Percentiles rank a stretch among this genome's conserved stretches.
phyloP scores from a whole-genome alignment of 495 filamentous ascomycete genomes.

The Friedmanniomyces simplex region DNA sequence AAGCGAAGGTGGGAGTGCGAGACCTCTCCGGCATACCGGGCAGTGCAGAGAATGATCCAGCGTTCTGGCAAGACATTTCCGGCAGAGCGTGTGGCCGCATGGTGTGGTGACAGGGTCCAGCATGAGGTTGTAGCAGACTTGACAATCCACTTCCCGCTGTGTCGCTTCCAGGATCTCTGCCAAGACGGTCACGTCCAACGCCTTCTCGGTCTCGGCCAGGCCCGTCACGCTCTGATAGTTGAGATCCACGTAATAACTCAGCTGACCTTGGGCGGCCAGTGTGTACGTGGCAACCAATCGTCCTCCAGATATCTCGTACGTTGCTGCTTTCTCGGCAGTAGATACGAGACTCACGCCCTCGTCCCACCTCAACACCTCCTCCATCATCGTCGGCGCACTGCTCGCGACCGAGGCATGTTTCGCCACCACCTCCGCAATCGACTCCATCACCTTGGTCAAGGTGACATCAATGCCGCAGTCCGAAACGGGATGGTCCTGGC shows the following conservation, averaged over 20 bases:
- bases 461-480: slow-evolving; percentile 73
- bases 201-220: slow-evolving; percentile 30
- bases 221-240: slow-evolving; percentile 37
- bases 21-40: slow-evolving; percentile 60
- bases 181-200: slow-evolving; percentile 43
- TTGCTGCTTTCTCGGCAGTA: slow-evolving; percentile 2
- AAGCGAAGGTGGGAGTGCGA: slow-evolving; percentile 51
- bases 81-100: slow-evolving; percentile 86
- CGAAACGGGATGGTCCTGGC: slow-evolving; percentile 57
- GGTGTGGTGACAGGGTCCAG: slow-evolving; percentile 70
- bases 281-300: slow-evolving; percentile 50
- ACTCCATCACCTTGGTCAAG: slow-evolving; percentile 51
- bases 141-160: slow-evolving; percentile 68
- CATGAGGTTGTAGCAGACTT: slow-evolving; percentile 73
- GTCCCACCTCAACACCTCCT: slow-evolving; percentile 36
- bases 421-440: slow-evolving; percentile 41
- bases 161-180: slow-evolving; percentile 48
- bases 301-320: slow-evolving; percentile 39
- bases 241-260: slow-evolving; percentile 45
- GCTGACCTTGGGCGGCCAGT: slow-evolving; percentile 43
- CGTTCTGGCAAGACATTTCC: slow-evolving; percentile 60
- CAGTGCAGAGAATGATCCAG: slow-evolving; percentile 68
- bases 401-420: slow-evolving; percentile 26
- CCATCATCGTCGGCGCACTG: slow-evolving; percentile 30
- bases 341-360: slow-evolving; percentile 25